These are phyloP conservation scores for Naganishia vishniacii DNA, from an alignment of 768 basidiomycete species.

Conservation along the genomic window DNA sequence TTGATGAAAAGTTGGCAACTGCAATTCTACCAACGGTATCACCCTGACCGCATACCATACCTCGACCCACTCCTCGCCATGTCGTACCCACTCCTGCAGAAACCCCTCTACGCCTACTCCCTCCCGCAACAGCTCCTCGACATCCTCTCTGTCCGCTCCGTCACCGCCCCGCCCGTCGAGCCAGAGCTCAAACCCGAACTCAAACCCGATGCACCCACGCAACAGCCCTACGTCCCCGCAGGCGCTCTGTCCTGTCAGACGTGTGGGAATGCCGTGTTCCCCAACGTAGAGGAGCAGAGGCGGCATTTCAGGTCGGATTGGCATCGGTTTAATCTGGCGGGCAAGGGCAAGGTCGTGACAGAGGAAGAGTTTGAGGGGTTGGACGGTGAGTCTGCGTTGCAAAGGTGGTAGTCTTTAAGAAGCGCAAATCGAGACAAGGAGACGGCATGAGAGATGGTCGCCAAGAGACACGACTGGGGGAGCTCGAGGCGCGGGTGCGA, in stretches of 20 bases:
- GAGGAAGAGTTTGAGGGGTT: conserved; percentile 70
- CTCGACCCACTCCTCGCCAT: not conserved
- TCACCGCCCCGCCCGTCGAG: conserved; percentile 43
- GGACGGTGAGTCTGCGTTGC: conserved; percentile 62
- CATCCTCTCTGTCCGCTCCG: conserved; percentile 64
- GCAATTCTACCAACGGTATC: too few relatives aligned
- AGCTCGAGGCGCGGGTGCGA: too few relatives aligned
- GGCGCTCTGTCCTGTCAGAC: conserved; percentile 41
- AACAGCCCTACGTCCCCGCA: not conserved
- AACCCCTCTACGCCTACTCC: conserved; percentile 58
- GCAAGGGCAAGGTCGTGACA: conserved; percentile 57
- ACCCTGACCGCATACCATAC: not conserved
- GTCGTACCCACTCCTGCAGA: conserved; percentile 19
- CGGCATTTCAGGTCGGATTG: conserved; percentile 87
- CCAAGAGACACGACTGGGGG: too few relatives aligned
- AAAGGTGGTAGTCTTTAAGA: not conserved
- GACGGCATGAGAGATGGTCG: too few relatives aligned
- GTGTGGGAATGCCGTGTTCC: conserved; percentile 58
- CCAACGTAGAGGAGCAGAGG: conserved; percentile 73
- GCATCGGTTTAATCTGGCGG: conserved; percentile 84
- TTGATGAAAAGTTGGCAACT: too few relatives aligned
- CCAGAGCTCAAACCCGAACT: conserved; percentile 6
- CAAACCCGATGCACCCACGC: conserved; percentile 6
- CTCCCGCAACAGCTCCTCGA: conserved; percentile 66
- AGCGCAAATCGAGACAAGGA: conserved; percentile 36